Percentiles rank a stretch among this genome's conserved stretches.
Evolutionary conservation across 2,329 filamentous ascomycete genomes (phyloP).

Genomic region (Venturia pyrina): DNA sequence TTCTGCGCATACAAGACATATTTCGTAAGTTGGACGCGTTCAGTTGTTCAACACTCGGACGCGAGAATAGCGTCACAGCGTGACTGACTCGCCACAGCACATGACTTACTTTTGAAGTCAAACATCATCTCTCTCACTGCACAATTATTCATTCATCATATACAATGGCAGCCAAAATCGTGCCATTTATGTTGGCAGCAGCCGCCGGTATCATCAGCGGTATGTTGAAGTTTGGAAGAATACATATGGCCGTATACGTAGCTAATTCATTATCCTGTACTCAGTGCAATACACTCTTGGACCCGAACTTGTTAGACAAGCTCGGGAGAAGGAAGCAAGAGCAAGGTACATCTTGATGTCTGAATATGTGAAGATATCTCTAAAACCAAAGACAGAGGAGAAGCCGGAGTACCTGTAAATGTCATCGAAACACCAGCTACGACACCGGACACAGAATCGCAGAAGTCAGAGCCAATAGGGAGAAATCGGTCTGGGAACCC

Average conservation of each 20-base stretch:
- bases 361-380: not conserved
- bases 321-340: not conserved
- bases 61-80: not conserved
- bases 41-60: not conserved
- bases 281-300: constrained; percentile 4
- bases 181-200: not conserved
- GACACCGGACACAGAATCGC: not conserved
- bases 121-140: not conserved
- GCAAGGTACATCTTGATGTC: not conserved
- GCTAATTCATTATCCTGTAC: not conserved
- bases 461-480: not conserved
- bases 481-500: not conserved
- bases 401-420: not conserved
- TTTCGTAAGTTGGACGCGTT: not conserved
- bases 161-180: not conserved
- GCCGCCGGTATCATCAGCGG: not conserved
- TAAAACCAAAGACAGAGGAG: not conserved
- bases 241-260: too few relatives aligned
- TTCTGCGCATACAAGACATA: not conserved
- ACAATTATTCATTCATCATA: not conserved
- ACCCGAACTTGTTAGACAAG: not conserved
- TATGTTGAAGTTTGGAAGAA: not conserved
- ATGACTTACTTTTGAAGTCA: not conserved
- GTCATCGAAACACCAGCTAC: not conserved
- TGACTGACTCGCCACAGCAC: not conserved